Evolutionary conservation across 2,329 filamentous ascomycete genomes (phyloP), one percentile per base, ranked within the genome.

Genomic region (Cordyceps farinosa): DNA sequence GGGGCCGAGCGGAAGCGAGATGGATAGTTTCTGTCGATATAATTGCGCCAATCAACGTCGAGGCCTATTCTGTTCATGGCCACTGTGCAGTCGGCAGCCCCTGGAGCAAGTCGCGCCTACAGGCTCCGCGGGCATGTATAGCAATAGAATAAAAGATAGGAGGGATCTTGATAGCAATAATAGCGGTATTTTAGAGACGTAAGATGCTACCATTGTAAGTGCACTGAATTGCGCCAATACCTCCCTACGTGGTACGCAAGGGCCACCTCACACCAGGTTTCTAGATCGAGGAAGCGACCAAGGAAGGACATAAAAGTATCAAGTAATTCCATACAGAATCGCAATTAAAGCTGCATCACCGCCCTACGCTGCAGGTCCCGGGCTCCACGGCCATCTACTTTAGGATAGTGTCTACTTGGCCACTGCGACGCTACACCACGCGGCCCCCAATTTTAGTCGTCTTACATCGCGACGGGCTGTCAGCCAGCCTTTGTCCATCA

Each of bases 401-500:
- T 15, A 9, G 40, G 17, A 45, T n/a, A 32, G 13, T 9, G 34
- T n/a, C n/a, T 40, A 3, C n/a, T 40, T 36, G 34, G 36, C 27
- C 10, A 38, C n/a, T 61, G 29, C n/a, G 13, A 52, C 30, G 48
- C 57, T 44, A 38, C 36, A 42, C 36, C 36, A 51, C 36, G 36
- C 17, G 47, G 13, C 3, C 29, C 15, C 13, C 45, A 15, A 10
- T 17, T 10, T 48, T 58, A 47, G 55, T 48, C 42, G 56, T 48
- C 44, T 59, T 17, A 50, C 56, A 50, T 32, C 45, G n/a, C 38
- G 11, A 55, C 6, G 15, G 34, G 56, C 11, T 22, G 45, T 50
- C 32, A 42, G 45, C 27, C 45, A 27, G 22, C 38, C 22, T 61
- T 61, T 61, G 40, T 61, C 58, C 58, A 54, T 61, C 50, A 61